These are phyloP conservation scores for Parachaetomium inaequale DNA, from an alignment of 495 filamentous ascomycete genomes.

Conservation along the genomic window DNA sequence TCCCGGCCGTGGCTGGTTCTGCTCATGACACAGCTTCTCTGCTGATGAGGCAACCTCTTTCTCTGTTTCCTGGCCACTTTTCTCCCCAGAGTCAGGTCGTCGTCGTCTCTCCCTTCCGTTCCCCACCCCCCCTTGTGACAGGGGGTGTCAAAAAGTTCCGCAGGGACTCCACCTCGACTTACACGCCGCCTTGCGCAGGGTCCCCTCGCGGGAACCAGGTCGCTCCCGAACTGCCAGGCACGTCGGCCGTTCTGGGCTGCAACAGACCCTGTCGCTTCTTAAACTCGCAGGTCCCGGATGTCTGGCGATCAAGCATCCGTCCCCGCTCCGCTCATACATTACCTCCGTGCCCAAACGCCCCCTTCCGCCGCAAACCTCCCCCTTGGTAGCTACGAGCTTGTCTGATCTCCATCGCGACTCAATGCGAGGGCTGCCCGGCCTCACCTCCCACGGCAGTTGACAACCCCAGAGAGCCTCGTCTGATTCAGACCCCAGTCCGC, in stretches of 20 bases:
- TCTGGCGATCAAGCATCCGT: conserved; percentile 35
- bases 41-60: conserved; percentile 3
- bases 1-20: conserved; percentile 27
- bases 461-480: background rate
- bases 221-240: background rate
- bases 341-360: conserved; percentile 30
- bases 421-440: conserved; percentile 32
- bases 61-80: conserved; percentile 6
- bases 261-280: conserved; percentile 40
- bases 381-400: conserved; percentile 35
- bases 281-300: conserved; percentile 42
- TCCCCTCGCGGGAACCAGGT: conserved; percentile 26
- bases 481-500: conserved; percentile 7
- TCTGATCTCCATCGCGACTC: conserved; percentile 44
- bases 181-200: conserved; percentile 11
- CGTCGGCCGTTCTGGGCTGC: conserved; percentile 14
- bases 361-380: conserved; percentile 35
- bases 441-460: conserved; percentile 6
- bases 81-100: background rate
- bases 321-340: conserved; percentile 33
- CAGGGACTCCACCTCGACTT: conserved; percentile 2
- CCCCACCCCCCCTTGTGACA: background rate
- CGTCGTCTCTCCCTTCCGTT: background rate
- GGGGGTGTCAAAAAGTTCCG: conserved; percentile 8
- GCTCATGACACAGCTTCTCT: conserved; percentile 13